Evolutionary conservation across 768 basidiomycete genomes (phyloP), one percentile per base, ranked within the genome.

Genomic region (Termitomyces sp.): DNA sequence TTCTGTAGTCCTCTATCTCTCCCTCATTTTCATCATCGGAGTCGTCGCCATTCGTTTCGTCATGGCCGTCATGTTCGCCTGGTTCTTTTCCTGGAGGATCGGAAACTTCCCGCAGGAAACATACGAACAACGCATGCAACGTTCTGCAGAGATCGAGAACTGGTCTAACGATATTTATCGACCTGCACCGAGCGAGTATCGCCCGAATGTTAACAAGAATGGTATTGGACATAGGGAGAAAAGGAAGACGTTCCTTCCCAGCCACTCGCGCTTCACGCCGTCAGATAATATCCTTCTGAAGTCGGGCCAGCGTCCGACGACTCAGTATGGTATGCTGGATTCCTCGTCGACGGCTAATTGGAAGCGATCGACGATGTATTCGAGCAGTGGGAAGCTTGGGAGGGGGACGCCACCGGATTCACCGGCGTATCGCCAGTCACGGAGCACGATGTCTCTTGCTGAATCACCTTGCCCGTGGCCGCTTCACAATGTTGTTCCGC

Each of bases 161-260:
- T 99, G 97, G 97, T 86, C 94, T 23, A 88, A 88, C 63, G 93
- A 98, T 66, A 98, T 99, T 62, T 95, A 96, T 70, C 85, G 87
- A 42, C 85, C 96, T 14, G 97, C 97, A 2, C 97, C 97, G 2
- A 86, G 86, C 59, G 79, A 88, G 52, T 91, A 93, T 65, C 85
- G 97, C 25, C 97, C 97, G 7, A 97, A 91, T 63, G 94, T 93
- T 30, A 72, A 77, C 66, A 89, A 90, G 73, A 80, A 80, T 60
- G 86, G 87, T n/a, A 67, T 83, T 23, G 72, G 78, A 53, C 70
- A 70, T n/a, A 83, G 86, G 61, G 74, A 76, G 55, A 84, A 74
- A 53, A 76, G 76, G 72, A 84, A 75, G 62, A 80, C 80, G 21
- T 79, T 88, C 69, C 71, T 94, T 60, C 83, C 93, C 57, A 82